These are phyloP conservation scores for Phragmites australis DNA, from an alignment of 176 grass and related monocot genomes.

Conservation along the genomic window DNA sequence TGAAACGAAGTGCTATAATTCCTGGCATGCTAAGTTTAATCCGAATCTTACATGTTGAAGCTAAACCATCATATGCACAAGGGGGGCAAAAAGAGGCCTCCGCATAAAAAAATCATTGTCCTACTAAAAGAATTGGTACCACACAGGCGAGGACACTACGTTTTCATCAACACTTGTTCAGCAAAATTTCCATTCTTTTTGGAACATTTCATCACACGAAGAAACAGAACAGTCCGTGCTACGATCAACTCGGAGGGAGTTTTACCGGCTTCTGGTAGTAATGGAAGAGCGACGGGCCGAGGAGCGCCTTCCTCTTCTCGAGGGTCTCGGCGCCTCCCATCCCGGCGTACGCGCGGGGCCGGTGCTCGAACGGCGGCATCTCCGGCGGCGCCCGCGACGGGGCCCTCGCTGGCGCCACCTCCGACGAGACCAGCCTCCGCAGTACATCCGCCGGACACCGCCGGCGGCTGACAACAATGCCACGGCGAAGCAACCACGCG, in stretches of 20 bases:
- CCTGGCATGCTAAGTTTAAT: not conserved
- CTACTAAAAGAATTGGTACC: not conserved
- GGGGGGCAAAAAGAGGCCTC: too few species aligned
- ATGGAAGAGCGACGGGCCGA: conserved; percentile 90
- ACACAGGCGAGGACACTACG: not conserved
- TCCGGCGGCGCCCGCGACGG: conserved; percentile 32
- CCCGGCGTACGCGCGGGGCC: conserved; percentile 61
- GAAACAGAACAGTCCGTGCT: not conserved
- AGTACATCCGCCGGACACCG: conserved; percentile 2
- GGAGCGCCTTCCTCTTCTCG: conserved; percentile 70
- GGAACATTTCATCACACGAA: not conserved
- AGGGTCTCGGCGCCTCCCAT: conserved; percentile 67
- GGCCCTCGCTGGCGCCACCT: conserved; percentile 31
- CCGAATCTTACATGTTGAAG: not conserved
- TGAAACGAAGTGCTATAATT: not conserved
- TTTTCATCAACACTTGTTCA: not conserved
- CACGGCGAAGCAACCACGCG: conserved; percentile 31
- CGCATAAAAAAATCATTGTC: not conserved
- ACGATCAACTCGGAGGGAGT: not conserved
- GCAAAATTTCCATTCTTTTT: not conserved
- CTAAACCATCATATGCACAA: not conserved
- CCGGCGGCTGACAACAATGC: not conserved
- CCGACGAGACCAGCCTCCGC: conserved; percentile 49
- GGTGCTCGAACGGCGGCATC: conserved; percentile 80
- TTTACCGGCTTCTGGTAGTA: conserved; percentile 98